These are phyloP conservation scores for Onygena corvina DNA, from an alignment of 2,329 filamentous ascomycete genomes.

Conservation along the genomic window DNA sequence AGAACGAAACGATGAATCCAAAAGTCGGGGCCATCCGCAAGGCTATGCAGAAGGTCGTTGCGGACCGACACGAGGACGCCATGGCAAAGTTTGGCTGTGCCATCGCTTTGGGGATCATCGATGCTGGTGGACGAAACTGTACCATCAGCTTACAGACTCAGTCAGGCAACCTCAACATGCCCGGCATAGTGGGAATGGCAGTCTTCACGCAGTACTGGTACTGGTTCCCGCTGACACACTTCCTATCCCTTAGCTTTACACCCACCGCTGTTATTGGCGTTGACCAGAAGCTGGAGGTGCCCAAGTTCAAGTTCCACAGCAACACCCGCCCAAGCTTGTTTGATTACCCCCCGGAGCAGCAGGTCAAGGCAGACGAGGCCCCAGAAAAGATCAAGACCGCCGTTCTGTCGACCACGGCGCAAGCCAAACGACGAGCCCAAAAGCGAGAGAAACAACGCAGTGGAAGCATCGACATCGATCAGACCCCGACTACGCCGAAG, in stretches of 20 bases:
- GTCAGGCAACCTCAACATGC: slow-evolving; percentile 97
- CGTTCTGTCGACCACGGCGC: slow-evolving; percentile 88
- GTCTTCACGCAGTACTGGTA: slow-evolving; percentile 99
- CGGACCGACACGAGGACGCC: slow-evolving; percentile 91
- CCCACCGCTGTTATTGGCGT: slow-evolving; percentile 92
- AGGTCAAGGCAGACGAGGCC: slow-evolving; percentile 86
- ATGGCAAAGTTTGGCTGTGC: slow-evolving; percentile 99
- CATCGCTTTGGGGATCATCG: slow-evolving; percentile 88
- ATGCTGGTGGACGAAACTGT: slow-evolving; percentile 95
- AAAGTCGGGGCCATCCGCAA: slow-evolving; percentile 87
- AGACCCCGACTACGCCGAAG: slow-evolving; percentile 62
- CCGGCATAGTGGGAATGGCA: slow-evolving; percentile 92
- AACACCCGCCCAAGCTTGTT: slow-evolving; percentile 90
- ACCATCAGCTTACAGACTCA: slow-evolving; percentile 96
- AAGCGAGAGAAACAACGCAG: slow-evolving; percentile 83
- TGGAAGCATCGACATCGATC: slow-evolving; percentile 93
- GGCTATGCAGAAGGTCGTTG: slow-evolving; percentile 83
- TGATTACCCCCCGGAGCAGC: slow-evolving; percentile 93
- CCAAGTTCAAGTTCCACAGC: slow-evolving; percentile 90
- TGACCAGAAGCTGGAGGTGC: slow-evolving; percentile 85
- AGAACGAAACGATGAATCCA: slow-evolving; percentile 97
- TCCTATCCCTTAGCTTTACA: slow-evolving; percentile 90
- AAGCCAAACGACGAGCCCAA: slow-evolving; percentile 87
- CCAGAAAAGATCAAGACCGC: slow-evolving; percentile 91
- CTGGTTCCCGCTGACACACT: slow-evolving; percentile 98